These are phyloP conservation scores for Claviceps capensis DNA, from an alignment of 2,329 filamentous ascomycete species.

Conservation along the genomic window DNA sequence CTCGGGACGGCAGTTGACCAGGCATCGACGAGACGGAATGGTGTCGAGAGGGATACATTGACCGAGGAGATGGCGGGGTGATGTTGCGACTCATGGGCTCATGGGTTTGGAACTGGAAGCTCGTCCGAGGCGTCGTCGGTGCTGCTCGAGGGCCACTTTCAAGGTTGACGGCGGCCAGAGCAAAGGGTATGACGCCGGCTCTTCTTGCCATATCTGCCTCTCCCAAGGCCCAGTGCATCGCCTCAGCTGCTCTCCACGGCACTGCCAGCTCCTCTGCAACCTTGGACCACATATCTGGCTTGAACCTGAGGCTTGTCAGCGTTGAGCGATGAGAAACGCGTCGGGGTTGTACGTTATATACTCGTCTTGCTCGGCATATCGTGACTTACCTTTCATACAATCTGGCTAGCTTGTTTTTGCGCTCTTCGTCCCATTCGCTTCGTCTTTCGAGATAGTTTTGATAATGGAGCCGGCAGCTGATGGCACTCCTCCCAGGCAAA, in stretches of 20 bases:
- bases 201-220: slow-evolving; percentile 87
- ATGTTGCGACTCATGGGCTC: slow-evolving; percentile 30
- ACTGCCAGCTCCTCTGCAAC: slow-evolving; percentile 90
- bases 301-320: slow-evolving; percentile 56
- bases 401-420: slow-evolving; percentile 89
- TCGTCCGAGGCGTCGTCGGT: slow-evolving; percentile 25
- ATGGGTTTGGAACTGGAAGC: slow-evolving; percentile 33
- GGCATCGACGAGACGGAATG: slow-evolving; percentile 18
- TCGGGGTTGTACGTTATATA: background rate
- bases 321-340: background rate
- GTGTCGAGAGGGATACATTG: slow-evolving; percentile 24
- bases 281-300: slow-evolving; percentile 94
- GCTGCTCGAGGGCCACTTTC: slow-evolving; percentile 27
- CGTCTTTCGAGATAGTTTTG: slow-evolving; percentile 93
- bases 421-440: slow-evolving; percentile 93
- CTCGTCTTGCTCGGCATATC: background rate
- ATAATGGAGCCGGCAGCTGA: slow-evolving; percentile 88
- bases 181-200: slow-evolving; percentile 80
- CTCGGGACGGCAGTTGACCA: slow-evolving; percentile 20
- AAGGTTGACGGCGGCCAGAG: slow-evolving; percentile 43
- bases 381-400: slow-evolving; percentile 77
- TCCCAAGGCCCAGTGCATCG: slow-evolving; percentile 96
- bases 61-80: slow-evolving; percentile 26
- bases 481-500: slow-evolving; percentile 78
- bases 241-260: slow-evolving; percentile 89